Evolutionary conservation across 2,329 filamentous ascomycete genomes (phyloP).

Genomic region (Fusarium torreyae): DNA sequence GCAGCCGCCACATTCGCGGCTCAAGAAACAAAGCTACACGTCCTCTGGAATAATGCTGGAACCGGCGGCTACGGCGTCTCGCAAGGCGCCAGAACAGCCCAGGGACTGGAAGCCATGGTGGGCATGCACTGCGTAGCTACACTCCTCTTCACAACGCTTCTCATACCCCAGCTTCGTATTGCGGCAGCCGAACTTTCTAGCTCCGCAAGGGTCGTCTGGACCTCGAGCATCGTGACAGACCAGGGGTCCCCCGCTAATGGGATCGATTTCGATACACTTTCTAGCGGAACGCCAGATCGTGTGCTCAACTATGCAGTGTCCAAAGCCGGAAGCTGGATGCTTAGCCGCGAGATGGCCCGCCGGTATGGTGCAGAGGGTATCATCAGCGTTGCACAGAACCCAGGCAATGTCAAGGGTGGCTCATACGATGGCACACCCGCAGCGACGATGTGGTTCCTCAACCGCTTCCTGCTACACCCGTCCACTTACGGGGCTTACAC

Average conservation of each 20-base stretch:
- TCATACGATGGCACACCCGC: conserved; percentile 37
- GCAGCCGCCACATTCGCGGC: conserved; percentile 55
- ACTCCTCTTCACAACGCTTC: conserved; percentile 54
- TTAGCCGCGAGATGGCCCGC: conserved; percentile 52
- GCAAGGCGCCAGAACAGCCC: conserved; percentile 36
- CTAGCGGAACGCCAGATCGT: conserved; percentile 41
- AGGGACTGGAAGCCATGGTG: conserved; percentile 54
- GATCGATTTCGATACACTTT: conserved; percentile 49
- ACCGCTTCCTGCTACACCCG: conserved; percentile 48
- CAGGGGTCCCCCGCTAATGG: conserved; percentile 47
- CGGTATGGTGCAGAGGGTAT: conserved; percentile 46
- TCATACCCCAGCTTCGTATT: conserved; percentile 54
- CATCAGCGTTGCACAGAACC: conserved; percentile 53
- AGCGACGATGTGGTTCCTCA: conserved; percentile 43
- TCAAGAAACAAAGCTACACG: conserved; percentile 58
- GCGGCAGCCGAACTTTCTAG: conserved; percentile 43
- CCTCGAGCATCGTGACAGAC: conserved; percentile 51
- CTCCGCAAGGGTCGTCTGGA: conserved; percentile 53
- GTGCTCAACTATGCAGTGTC: conserved; percentile 52
- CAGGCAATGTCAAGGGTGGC: conserved; percentile 54
- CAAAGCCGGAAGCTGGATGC: conserved; percentile 56
- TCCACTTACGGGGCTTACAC: conserved; percentile 58
- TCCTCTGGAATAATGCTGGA: conserved; percentile 60
- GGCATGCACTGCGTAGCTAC: conserved; percentile 56
- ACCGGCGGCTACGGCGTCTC: conserved; percentile 29